Conservation (phyloP, 257 asterid genomes). For the Henckelia pumila region DNA sequence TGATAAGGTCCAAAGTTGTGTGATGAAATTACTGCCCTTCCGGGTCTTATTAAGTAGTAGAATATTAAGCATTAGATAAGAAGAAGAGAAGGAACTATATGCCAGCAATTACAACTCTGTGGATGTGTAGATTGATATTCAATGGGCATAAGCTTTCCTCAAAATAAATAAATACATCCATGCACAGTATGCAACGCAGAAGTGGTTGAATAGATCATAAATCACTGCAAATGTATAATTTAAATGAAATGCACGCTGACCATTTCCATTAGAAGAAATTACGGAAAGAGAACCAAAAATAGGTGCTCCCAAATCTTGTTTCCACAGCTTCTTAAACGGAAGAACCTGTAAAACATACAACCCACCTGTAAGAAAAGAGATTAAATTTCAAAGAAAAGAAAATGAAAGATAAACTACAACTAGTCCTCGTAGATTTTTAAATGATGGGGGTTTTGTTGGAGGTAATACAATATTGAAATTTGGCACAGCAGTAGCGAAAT, state of each 20-base stretch:
- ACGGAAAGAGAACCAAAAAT: slow-evolving; percentile 76
- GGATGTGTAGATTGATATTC: too few species aligned
- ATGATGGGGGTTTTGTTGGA: too few species aligned
- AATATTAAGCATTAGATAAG: too few species aligned
- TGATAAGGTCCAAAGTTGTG: slow-evolving; percentile 1
- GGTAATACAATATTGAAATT: too few species aligned
- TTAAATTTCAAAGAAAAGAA: too few species aligned
- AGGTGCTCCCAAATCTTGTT: slow-evolving; percentile 76
- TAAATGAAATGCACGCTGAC: slow-evolving; percentile 37
- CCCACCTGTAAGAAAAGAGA: slow-evolving; percentile 18
- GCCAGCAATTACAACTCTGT: too few species aligned
- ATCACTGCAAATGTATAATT: background rate
- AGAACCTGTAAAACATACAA: slow-evolving; percentile 43
- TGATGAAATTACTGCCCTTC: background rate
- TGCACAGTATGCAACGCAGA: background rate
- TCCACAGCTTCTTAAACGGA: slow-evolving; percentile 62
- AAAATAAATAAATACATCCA: background rate
- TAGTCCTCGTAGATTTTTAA: too few species aligned
- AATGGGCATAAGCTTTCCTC: too few species aligned
- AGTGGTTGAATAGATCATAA: slow-evolving; percentile 14
- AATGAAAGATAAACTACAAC: too few species aligned
- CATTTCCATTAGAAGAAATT: slow-evolving; percentile 45
- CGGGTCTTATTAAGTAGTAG: background rate
- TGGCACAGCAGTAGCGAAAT: too few species aligned
- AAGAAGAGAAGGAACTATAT: too few species aligned